These are phyloP conservation scores for Dothiorella sarmentorum DNA, from an alignment of 2,329 filamentous ascomycete genomes.

Conservation along the genomic window DNA sequence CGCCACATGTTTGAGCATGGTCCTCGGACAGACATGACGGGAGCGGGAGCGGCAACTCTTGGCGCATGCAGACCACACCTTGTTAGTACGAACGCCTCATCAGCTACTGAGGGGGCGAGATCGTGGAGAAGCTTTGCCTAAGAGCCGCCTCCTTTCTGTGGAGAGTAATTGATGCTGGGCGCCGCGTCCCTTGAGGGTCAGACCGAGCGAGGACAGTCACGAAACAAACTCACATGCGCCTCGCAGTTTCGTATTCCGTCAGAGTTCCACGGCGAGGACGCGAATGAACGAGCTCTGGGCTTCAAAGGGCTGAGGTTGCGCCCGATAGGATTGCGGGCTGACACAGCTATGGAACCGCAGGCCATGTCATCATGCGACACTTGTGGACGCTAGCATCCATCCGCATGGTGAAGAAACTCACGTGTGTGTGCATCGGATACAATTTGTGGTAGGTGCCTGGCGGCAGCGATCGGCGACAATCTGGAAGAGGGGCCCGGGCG, in stretches of 20 bases:
- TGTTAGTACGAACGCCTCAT: not conserved
- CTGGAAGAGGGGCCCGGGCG: not conserved
- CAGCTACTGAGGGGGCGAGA: not conserved
- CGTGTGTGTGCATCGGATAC: not conserved
- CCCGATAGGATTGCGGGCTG: not conserved
- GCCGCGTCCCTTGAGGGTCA: too few relatives aligned
- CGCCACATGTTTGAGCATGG: not conserved
- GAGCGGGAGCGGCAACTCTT: not conserved
- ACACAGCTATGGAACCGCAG: not conserved
- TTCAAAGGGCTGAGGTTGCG: not conserved
- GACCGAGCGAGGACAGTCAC: not conserved
- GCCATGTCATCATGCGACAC: not conserved
- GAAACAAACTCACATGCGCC: not conserved
- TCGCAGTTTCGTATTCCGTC: not conserved
- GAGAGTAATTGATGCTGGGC: not conserved
- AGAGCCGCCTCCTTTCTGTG: not conserved
- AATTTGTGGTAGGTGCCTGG: constrained; percentile 3
- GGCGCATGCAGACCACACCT: not conserved
- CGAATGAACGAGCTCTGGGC: not conserved
- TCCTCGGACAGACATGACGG: not conserved
- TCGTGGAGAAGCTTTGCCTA: constrained; percentile 6
- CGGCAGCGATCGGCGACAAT: not conserved
- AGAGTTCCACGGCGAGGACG: not conserved
- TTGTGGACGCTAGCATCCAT: not conserved
- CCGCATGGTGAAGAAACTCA: not conserved